Conservation (phyloP, 2,329 filamentous ascomycete species). For the Paecilomyces variotii region DNA sequence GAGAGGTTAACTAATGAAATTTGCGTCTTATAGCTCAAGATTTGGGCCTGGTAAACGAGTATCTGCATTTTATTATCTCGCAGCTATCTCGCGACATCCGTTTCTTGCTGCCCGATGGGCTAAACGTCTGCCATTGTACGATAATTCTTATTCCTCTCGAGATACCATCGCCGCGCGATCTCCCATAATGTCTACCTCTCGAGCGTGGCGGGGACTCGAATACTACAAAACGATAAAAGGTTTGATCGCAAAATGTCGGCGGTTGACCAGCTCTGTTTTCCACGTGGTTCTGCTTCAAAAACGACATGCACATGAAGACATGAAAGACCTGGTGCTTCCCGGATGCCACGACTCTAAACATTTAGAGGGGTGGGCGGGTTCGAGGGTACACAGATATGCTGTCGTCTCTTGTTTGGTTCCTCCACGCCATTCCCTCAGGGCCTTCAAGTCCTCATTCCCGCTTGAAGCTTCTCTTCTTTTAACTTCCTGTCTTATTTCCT, state of each 20-base stretch:
- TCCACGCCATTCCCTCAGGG: slow-evolving; percentile 17
- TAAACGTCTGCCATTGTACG: slow-evolving; percentile 33
- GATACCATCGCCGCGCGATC: slow-evolving; percentile 14
- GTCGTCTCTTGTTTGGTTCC: slow-evolving; percentile 12
- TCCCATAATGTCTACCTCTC: slow-evolving; percentile 21
- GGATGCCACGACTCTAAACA: not conserved
- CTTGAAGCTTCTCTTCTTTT: slow-evolving; percentile 20
- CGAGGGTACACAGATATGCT: not conserved
- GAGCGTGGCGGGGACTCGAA: slow-evolving; percentile 12
- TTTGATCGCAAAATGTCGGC: slow-evolving; percentile 2
- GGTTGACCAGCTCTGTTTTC: slow-evolving; percentile 1
- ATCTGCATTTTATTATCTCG: slow-evolving; percentile 28
- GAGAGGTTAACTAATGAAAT: not conserved
- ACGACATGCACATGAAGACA: slow-evolving; percentile 7
- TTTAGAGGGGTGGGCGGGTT: slow-evolving; percentile 6
- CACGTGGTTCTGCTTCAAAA: slow-evolving; percentile 3
- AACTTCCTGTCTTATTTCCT: slow-evolving; percentile 26
- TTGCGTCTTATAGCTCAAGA: slow-evolving; percentile 59
- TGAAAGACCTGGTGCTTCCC: slow-evolving; percentile 4
- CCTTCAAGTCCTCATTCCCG: slow-evolving; percentile 8
- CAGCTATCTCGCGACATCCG: slow-evolving; percentile 28
- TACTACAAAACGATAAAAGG: slow-evolving; percentile 3
- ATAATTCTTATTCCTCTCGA: slow-evolving; percentile 36
- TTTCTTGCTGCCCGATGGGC: slow-evolving; percentile 23
- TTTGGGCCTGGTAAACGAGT: slow-evolving; percentile 67